Evolutionary conservation across 768 basidiomycete genomes (phyloP).

Genomic region (Clathrus columnatus): DNA sequence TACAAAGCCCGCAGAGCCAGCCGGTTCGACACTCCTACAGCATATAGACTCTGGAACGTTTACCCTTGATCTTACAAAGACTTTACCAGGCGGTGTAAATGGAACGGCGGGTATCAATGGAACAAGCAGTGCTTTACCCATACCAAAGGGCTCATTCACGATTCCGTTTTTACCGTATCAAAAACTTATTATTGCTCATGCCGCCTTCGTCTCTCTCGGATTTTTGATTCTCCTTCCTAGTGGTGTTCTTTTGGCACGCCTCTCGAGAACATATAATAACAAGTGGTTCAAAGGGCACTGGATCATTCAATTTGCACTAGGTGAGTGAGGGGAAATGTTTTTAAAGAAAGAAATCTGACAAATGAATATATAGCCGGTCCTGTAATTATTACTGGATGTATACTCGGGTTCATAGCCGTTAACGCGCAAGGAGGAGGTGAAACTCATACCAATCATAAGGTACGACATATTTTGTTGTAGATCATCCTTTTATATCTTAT

Average conservation of each 20-base stretch:
- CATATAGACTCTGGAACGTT: constrained; percentile 38
- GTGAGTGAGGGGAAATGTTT: too few relatives aligned
- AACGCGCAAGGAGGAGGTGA: constrained; percentile 31
- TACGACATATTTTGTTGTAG: constrained; percentile 19
- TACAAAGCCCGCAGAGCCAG: constrained; percentile 36
- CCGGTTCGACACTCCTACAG: constrained; percentile 36
- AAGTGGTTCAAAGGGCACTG: constrained; percentile 49
- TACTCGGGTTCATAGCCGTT: constrained; percentile 36
- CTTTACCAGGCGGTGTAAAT: constrained; percentile 15
- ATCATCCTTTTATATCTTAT: neutral
- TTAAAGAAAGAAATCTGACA: too few relatives aligned
- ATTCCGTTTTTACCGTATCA: constrained; percentile 40
- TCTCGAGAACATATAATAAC: constrained; percentile 38
- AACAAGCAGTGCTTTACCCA: too few relatives aligned
- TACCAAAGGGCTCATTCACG: constrained; percentile 5
- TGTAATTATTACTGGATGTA: constrained; percentile 33
- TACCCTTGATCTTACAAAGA: constrained; percentile 40
- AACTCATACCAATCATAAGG: constrained; percentile 40
- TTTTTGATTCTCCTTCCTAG: constrained; percentile 46
- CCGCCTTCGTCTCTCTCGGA: constrained; percentile 38
- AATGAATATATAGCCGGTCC: constrained; percentile 43
- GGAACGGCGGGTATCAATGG: constrained; percentile 9
- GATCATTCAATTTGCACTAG: constrained; percentile 38
- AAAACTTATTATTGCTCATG: constrained; percentile 47
- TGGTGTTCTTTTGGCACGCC: constrained; percentile 46